Evolutionary conservation across 257 asterid genomes (phyloP), one percentile per base, ranked within the genome.

Genomic region (Lavandula angustifolia): DNA sequence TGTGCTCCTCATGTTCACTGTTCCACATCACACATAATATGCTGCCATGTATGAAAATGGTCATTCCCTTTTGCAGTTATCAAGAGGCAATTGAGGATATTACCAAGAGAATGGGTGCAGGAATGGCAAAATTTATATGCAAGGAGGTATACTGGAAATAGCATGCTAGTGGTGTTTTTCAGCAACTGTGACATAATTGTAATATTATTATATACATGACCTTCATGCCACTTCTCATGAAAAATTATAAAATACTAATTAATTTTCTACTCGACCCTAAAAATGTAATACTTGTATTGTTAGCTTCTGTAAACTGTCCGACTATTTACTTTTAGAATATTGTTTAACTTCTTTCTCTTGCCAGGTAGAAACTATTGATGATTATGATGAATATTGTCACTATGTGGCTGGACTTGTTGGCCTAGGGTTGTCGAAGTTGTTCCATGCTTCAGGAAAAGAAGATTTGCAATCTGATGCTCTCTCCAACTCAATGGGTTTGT

Each of bases 341-440:
- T 22, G 27, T 11, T 50, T 33, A 48, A 40, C 54, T 6, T 70
- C 68, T 63, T 53, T 75, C 73, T 60, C 70, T 71, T 78, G 51
- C 66, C 82, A 92, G 98, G 95, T 92, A 60, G 96, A 92, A 73
- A 87, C 95, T 35, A 61, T 74, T 35, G 87, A 82, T 65, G 98
- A 92, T 76, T 92, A 88, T 75, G 85, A 92, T 52, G 96, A 89
- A 75, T 92, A 92, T 78, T 89, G 98, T 68, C 96, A 92, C 80
- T 92, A 89, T 80, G 98, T 85, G 66, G 95, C 96, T 32, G 98
- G 96, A 63, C 96, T 89, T 71, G 96, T 92, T 71, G 98, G 98
- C 47, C 66, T 87, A 65, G 98, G 98, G 37, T 70, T 92, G 81
- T 89, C 98, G 11, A 91, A 85, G 79, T 80, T 91, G 66, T 85